These are phyloP conservation scores for Sarocladium kiliense DNA, from an alignment of 2,329 filamentous ascomycete species.

Conservation along the genomic window DNA sequence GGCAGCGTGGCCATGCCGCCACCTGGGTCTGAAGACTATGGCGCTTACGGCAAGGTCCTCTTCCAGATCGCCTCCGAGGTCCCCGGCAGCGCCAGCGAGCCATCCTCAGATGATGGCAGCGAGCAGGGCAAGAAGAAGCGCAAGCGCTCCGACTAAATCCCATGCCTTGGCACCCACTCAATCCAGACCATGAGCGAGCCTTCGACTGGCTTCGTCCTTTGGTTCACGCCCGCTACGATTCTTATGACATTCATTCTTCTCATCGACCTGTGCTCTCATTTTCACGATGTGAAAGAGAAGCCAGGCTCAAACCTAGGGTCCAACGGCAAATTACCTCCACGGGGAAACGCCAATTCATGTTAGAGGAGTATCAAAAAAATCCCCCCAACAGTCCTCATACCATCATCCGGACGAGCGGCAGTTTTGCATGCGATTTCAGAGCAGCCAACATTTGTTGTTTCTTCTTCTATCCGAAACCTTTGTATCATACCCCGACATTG, in stretches of 20 bases:
- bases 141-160: slow-evolving; percentile 64
- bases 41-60: slow-evolving; percentile 67
- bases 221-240: slow-evolving; percentile 28
- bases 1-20: slow-evolving; percentile 38
- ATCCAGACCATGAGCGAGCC: slow-evolving; percentile 14
- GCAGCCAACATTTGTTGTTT: neutral
- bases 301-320: neutral
- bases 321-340: neutral
- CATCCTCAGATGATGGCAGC: slow-evolving; percentile 48
- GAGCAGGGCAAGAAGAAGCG: slow-evolving; percentile 55
- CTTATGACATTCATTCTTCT: slow-evolving; percentile 18
- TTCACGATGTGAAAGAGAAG: neutral
- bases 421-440: slow-evolving; percentile 4
- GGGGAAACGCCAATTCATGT: slow-evolving; percentile 7
- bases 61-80: slow-evolving; percentile 76
- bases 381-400: neutral
- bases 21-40: slow-evolving; percentile 55
- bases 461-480: neutral
- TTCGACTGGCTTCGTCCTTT: slow-evolving; percentile 17
- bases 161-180: neutral
- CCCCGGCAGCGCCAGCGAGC: slow-evolving; percentile 59
- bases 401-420: neutral
- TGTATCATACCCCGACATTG: slow-evolving; percentile 4
- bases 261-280: neutral
- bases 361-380: slow-evolving; percentile 6